Conservation (phyloP, 73 alveolate genomes). For the Tetrahymena malaccensis region DNA sequence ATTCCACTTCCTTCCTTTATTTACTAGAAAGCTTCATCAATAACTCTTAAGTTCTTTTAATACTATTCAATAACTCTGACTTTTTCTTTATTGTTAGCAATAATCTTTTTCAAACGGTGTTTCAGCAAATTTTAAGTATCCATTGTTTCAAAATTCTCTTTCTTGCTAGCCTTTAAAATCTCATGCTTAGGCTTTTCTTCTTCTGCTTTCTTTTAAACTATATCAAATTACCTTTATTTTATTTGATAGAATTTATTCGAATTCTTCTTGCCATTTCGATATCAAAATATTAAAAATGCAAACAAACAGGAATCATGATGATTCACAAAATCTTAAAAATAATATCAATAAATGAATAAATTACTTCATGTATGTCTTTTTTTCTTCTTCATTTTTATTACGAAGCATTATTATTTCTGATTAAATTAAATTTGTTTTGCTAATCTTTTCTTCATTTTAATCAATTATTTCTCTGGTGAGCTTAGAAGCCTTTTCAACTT, state of each 20-base stretch:
- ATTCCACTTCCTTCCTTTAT: conserved; percentile 75
- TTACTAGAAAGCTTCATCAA: conserved; percentile 69
- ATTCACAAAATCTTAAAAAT: neutral
- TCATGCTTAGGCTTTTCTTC: conserved; percentile 60
- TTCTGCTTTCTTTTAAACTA: conserved; percentile 51
- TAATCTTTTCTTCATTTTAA: conserved; percentile 46
- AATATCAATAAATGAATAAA: conserved; percentile 30
- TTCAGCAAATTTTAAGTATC: conserved; percentile 49
- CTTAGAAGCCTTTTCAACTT: conserved; percentile 27
- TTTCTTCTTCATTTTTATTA: conserved; percentile 69
- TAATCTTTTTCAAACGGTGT: conserved; percentile 49
- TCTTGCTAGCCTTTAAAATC: conserved; percentile 32
- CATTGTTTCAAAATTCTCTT: conserved; percentile 55
- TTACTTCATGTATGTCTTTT: conserved; percentile 58
- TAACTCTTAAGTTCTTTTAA: conserved; percentile 65
- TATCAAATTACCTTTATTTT: conserved; percentile 39
- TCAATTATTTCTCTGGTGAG: conserved; percentile 26
- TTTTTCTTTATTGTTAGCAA: conserved; percentile 66
- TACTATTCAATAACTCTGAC: conserved; percentile 63
- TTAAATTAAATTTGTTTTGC: conserved; percentile 52
- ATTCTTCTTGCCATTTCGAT: no score
- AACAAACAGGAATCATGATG: no score
- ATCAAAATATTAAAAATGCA: no score
- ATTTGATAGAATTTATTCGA: no score
- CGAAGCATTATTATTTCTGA: conserved; percentile 53